Percentiles rank a stretch among this genome's conserved stretches.
Evolutionary conservation across 352 stramenopile species (phyloP).

Genomic region (Blastocystis sp.): DNA sequence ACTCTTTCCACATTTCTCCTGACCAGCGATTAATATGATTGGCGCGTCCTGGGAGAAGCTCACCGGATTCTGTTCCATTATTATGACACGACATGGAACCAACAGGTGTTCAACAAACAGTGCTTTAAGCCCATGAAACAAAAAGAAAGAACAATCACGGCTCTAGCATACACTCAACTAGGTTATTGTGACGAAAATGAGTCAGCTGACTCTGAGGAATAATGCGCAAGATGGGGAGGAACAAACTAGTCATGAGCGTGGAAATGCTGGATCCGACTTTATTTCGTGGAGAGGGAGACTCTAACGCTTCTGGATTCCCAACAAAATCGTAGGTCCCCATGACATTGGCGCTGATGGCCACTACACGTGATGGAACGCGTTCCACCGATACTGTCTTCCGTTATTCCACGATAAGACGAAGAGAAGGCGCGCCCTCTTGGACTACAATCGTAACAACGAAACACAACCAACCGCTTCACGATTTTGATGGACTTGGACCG

Average conservation of each 20-base stretch:
- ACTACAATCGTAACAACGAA: neutral
- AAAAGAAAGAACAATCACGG: neutral
- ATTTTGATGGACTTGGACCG: neutral
- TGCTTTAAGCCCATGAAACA: neutral
- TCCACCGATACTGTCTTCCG: neutral
- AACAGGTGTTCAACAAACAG: neutral
- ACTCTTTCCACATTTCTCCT: constrained; percentile 55
- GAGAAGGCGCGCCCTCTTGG: neutral
- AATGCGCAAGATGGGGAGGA: constrained; percentile 4
- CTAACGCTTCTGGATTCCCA: neutral
- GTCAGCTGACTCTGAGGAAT: neutral
- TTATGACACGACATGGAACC: too few relatives aligned
- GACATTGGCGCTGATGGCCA: neutral
- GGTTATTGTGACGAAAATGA: neutral
- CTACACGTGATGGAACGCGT: neutral
- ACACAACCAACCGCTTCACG: neutral
- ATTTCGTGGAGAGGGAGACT: neutral
- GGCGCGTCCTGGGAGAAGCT: neutral
- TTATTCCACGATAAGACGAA: neutral
- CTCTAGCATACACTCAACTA: neutral
- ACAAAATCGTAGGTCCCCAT: neutral
- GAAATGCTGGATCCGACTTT: neutral
- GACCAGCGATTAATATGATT: constrained; percentile 53
- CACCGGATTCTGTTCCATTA: neutral
- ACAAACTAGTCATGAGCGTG: neutral